Conservation (phyloP, 169 alveolate genomes). For the Plasmodium knowlesi region DNA sequence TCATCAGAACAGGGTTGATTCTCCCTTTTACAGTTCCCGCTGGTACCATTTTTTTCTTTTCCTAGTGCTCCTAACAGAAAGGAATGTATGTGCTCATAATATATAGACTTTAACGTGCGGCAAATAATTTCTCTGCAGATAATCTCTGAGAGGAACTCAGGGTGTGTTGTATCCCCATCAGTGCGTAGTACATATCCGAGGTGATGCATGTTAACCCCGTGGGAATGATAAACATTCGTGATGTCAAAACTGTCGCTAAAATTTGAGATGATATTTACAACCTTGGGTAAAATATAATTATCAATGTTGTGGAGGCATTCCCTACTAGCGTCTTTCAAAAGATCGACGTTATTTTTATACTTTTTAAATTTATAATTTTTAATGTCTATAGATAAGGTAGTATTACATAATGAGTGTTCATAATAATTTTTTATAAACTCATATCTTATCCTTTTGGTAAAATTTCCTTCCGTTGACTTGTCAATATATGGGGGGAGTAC, state of each 20-base stretch:
- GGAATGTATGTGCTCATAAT: constrained; percentile 77
- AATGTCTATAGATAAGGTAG: constrained; percentile 72
- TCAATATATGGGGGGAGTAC: constrained; percentile 81
- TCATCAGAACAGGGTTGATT: neutral
- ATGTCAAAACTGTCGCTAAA: constrained; percentile 82
- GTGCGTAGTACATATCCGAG: constrained; percentile 22
- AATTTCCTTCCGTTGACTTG: neutral
- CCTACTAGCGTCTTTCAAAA: constrained; percentile 68
- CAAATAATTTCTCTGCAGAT: constrained; percentile 50
- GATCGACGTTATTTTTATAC: constrained; percentile 34
- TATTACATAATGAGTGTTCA: constrained; percentile 70
- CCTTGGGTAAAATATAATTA: constrained; percentile 77
- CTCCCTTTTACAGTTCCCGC: neutral
- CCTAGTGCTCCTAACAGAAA: constrained; percentile 59
- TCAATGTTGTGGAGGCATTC: constrained; percentile 69
- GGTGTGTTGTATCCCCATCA: neutral
- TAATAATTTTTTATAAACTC: constrained; percentile 73
- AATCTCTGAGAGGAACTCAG: constrained; percentile 21
- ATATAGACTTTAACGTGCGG: constrained; percentile 68
- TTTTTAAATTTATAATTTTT: constrained; percentile 47
- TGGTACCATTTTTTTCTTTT: neutral
- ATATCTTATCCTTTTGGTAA: constrained; percentile 47
- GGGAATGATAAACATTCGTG: constrained; percentile 77
- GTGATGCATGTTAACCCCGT: constrained; percentile 81
- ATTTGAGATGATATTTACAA: constrained; percentile 62